A percentile compares a stretch with the other conserved stretches of the same genome.
Evolutionary conservation across 345 rosid genomes (phyloP).

Genomic region (Gynandropsis gynandra): DNA sequence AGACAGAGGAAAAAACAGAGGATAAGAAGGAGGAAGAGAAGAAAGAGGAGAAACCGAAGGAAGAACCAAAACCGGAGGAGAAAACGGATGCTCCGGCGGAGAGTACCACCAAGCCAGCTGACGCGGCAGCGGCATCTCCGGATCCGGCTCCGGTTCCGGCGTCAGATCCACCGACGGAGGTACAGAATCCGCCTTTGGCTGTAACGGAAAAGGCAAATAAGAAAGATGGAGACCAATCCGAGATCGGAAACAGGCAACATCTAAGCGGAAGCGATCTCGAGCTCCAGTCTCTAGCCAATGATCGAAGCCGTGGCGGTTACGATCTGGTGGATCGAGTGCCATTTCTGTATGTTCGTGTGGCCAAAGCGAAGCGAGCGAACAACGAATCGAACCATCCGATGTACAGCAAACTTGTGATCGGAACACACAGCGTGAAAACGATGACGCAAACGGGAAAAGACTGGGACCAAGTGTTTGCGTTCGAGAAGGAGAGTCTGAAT

Average conservation of each 20-base stretch:
- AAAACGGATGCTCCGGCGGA: slow-evolving; percentile 29
- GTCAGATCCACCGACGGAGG: slow-evolving; percentile 31
- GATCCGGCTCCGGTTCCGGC: too few species aligned
- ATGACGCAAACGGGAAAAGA: slow-evolving; percentile 57
- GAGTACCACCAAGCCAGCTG: slow-evolving; percentile 16
- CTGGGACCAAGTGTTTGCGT: slow-evolving; percentile 92
- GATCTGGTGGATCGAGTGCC: slow-evolving; percentile 85
- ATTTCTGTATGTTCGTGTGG: slow-evolving; percentile 69
- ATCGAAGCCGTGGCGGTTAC: slow-evolving; percentile 49
- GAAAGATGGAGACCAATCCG: slow-evolving; percentile 24
- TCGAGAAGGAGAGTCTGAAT: slow-evolving; percentile 66
- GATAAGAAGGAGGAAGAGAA: slow-evolving; percentile 36
- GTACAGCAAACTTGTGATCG: slow-evolving; percentile 69
- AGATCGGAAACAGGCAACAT: slow-evolving; percentile 29
- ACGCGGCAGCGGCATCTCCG: slow-evolving; percentile 27
- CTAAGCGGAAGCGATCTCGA: slow-evolving; percentile 38
- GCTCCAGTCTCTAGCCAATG: slow-evolving; percentile 44
- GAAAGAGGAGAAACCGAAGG: slow-evolving; percentile 32
- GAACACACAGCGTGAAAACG: slow-evolving; percentile 73
- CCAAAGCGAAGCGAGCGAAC: too few species aligned
- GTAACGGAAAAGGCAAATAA: slow-evolving; percentile 31
- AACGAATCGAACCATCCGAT: too few species aligned
- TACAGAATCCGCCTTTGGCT: slow-evolving; percentile 38
- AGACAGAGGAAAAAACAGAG: slow-evolving; percentile 31
- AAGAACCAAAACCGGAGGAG: slow-evolving; percentile 26